Evolutionary conservation across 306 rosid species (phyloP).

Genomic region (Neltuma alba): DNA sequence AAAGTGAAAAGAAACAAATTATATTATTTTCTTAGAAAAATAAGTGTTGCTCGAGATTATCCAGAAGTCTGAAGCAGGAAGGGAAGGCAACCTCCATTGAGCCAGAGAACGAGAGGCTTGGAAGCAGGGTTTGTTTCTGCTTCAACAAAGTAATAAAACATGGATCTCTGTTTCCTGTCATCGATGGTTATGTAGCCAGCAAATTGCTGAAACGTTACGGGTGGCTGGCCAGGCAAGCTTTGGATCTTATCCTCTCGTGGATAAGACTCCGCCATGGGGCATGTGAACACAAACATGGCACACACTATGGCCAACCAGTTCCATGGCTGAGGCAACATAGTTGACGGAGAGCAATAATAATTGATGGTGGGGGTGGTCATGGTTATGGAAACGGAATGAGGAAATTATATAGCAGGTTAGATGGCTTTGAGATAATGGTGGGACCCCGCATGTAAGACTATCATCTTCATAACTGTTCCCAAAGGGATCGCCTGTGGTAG

Average conservation of each 20-base stretch:
- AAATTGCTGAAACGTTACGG: conserved; percentile 70
- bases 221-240: conserved; percentile 77
- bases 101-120: conserved; percentile 89
- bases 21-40: background rate
- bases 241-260: conserved; percentile 55
- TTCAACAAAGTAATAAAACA: conserved; percentile 84
- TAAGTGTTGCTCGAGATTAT: too few species aligned
- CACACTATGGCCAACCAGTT: conserved; percentile 37
- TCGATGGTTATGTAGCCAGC: conserved; percentile 78
- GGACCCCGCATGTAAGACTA: too few species aligned
- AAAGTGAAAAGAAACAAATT: background rate
- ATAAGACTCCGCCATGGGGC: too few species aligned
- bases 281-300: conserved; percentile 31
- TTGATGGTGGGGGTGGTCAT: too few species aligned
- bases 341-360: too few species aligned
- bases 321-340: too few species aligned
- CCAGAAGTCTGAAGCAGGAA: too few species aligned
- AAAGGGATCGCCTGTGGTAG: too few species aligned
- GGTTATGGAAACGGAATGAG: too few species aligned
- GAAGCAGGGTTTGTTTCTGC: conserved; percentile 74
- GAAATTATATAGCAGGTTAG: too few species aligned
- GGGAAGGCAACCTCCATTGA: conserved; percentile 87
- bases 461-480: too few species aligned
- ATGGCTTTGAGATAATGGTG: too few species aligned
- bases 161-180: conserved; percentile 56